Evolutionary conservation across 768 basidiomycete genomes (phyloP), one percentile per base, ranked within the genome.

Genomic region (Tricholoma hemisulphureum): DNA sequence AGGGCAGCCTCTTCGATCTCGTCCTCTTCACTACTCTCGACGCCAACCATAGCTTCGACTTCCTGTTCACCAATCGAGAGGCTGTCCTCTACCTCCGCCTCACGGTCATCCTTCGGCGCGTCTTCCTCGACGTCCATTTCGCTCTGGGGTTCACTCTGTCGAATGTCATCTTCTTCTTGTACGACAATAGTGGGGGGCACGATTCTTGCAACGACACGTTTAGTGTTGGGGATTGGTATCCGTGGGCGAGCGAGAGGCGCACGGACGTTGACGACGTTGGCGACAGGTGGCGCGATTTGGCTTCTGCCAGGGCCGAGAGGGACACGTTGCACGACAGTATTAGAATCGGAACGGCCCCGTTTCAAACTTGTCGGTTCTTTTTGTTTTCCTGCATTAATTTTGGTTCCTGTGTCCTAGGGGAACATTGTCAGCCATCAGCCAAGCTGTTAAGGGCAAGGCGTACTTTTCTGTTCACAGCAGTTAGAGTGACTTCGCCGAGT

Each of bases 401-500:
- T 86, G 70, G 67, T 68, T 59, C 68, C 73, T 37, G 78, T 71
- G 34, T 85, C 82, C 83, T 85, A 57, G 51, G 56, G 54, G 56
- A 65, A 67, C 53, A 39, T 53, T 69, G 59, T 64, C 54, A 69
- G 67, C 60, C 57, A 54, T 29, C 43, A 48, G 11, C 34, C 21
- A n/a, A 31, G 13, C 16, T 28, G 46, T n/a, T 3, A 9, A 60
- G 43, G 51, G 46, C 48, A 67, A 51, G 16, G 69, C 82, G 62
- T 67, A 88, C 89, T 77, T 88, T 91, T 69, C 85, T 83, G 71
- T 91, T 91, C 52, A 91, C 83, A 56, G 87, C 86, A 59, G 83
- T 83, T 51, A 83, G 86, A 45, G 89, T 89, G 61, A 95, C 92
- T 74, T 94, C 93, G 58, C 86, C 84, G 51, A 95, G 80, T 37